Evolutionary conservation across 202 grass and related monocot genomes (phyloP), one percentile per base, ranked within the genome.

Genomic region (Schoenoplectus tabernaemontani): DNA sequence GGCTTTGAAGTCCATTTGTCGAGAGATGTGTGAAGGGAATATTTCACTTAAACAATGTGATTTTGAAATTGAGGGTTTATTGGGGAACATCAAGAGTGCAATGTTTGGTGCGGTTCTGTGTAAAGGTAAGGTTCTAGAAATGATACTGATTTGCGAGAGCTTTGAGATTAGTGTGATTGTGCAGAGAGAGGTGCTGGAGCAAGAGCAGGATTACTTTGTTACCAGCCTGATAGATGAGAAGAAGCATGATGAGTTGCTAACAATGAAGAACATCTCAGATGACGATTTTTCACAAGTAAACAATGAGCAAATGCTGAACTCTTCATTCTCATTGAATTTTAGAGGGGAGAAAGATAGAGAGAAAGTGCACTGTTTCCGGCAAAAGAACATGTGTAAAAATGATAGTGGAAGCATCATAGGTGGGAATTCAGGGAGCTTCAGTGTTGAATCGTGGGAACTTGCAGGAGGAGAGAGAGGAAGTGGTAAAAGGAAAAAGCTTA

Each of bases 201-300:
- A 92, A 62, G 94, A 93, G 81, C 65, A 85, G 64, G 82, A 86
- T 2, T 87, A 93, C 68, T 97, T 93, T 82, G 83, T 66, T 83
- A 68, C 76, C 65, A 97, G 61, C 51, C 83, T 97, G 70, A 77
- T 67, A 15, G 85, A 90, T 3, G 89, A 87, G 11, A 86, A 85
- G 80, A 93, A 92, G 77, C 91, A 93, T 78, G 91, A 93, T 3
- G 89, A 93, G 81, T 73, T 86, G 12, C 83, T 93, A 37, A 90
- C 85, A 87, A 84, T 85, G 39, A 88, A 85, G 72, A 85, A 84
- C 57, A 85, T 84, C 47, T n/a, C 78, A 20, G 84, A 92, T 24
- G 88, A 88, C 1, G 87, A 92, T 15, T 24, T 82, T 6, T 77
- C 82, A 16, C 83, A 81, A 3, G 80, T 43, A 0, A 90, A 85